Base-by-base conservation (phyloP, 306 rosid genomes). In the Vigna unguiculata region DNA sequence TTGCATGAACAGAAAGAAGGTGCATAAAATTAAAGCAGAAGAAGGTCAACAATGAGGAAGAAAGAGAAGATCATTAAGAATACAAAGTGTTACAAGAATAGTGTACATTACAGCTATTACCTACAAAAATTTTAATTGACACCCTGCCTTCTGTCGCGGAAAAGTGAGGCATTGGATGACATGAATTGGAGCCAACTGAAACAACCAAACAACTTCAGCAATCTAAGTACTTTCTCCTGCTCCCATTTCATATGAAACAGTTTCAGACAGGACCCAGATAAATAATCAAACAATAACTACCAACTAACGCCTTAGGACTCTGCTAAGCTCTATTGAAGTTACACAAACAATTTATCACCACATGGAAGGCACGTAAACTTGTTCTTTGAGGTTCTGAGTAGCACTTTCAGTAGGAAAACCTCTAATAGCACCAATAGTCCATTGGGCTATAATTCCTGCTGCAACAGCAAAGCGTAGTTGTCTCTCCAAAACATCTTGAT, bases 351-450 rank as follows among this genome's bases (percentile, higher is more conserved):
- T 40, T 61, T 48, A 47, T 77, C 89, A 92, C 99, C 99, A 96
- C 97, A 96, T 46, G 54, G 97, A 91, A 82, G 99, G 99, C 22
- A 91, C 91, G 77, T 89, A 96, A 82, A 96, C 99, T 83, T 96
- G 96, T 82, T 96, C 99, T 84, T 96, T 96, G 34, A 96, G 89
- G 88, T 92, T 96, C 84, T 96, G 98, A 3, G 98, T n/a, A 11
- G 99, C 99, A 82, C 96, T 95, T 85, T 95, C 99, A 2, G 96
- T 85, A 46, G 99, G 99, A 67, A 92, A 92, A 41, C 97, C 90
- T 86, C 97, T 82, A 10, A 92, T 90, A 19, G 87, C 97, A 69
- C 99, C 98, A 24, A 92, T 91, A 2, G 99, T 92, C 99, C 99
- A 92, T 77, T 95, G 97, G 4, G 99, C 72, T 84, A 95, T 92